Evolutionary conservation across 148 eudicot species (phyloP), one percentile per base, ranked within the genome.

Genomic region (Camellia lanceoleosa): DNA sequence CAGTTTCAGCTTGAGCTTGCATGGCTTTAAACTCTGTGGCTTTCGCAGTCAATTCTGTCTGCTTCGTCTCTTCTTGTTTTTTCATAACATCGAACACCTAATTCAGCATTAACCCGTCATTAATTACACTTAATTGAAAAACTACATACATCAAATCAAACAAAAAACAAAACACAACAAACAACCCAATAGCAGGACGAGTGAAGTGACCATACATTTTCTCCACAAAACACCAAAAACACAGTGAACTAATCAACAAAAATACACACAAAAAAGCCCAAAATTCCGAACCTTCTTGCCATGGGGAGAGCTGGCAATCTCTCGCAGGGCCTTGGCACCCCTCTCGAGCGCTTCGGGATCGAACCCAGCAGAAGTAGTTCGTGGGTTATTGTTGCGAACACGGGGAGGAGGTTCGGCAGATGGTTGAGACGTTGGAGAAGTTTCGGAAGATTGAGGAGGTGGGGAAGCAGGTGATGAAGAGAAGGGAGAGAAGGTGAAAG

Each of bases 311-410:
- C 76, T 84, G 65, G 23, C 80, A 85, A 96, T 90, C 60, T 83
- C 83, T 12, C 62, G 58, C 73, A 96, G 77, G 42, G 89, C 90
- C 71, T 89, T 83, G 0, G 83, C 97, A 72, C 97, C 98, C 62
- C 94, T 80, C 86, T 91, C 97, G 80, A 96, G 85, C 0, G 98
- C 92, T 84, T 90, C 97, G 0, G 98, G 97, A 72, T 93, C 97
- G 82, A 96, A 93, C 9, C 99, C 99, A 43, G 98, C 87, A n/a
- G 99, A 84, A 0, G 94, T 79, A 4, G 97, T 96, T 41, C 98
- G 83, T 7, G 98, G 98, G 51, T 92, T 83, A 66, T 93, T 91
- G 78, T 96, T 96, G 2, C 97, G 85, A 47, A 85, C 90, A 73
- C 87, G 88, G 5, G 82, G 83, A 4, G 82, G 83, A n/a, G 81